A percentile compares a stretch with the other conserved stretches of the same genome.
Conservation (phyloP, 202 grass and related monocot genomes). For the Thinopyrum obtusiflorum region DNA sequence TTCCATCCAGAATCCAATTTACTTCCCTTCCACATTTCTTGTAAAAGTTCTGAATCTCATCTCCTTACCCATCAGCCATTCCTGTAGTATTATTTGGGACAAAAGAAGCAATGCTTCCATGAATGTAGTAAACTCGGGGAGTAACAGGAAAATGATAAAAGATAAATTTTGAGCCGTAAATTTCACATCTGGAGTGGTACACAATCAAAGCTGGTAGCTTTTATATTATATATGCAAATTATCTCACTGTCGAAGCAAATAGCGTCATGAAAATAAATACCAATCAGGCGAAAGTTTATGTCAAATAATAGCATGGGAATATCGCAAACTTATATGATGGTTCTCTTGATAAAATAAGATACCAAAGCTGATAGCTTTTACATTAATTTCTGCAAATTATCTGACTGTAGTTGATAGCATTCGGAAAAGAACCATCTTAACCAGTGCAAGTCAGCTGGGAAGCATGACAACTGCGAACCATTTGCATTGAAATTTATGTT, state of each 20-base stretch:
- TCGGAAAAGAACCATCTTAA: not conserved
- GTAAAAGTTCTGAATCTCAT: constrained; percentile 54
- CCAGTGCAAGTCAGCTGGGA: not conserved
- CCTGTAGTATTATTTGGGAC: constrained; percentile 58
- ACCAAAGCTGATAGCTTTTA: not conserved
- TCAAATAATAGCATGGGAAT: not conserved
- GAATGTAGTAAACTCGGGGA: constrained; percentile 54
- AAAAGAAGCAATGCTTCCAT: constrained; percentile 55
- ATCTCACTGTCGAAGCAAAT: too few species aligned
- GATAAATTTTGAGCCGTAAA: too few species aligned
- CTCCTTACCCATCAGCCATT: constrained; percentile 56
- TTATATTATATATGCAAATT: too few species aligned
- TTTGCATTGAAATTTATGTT: too few species aligned
- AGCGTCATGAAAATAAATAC: too few species aligned
- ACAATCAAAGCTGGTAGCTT: too few species aligned
- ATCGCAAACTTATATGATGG: not conserved
- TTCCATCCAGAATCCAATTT: not conserved
- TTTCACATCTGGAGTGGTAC: too few species aligned
- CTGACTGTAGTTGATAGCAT: not conserved
- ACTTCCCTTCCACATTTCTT: constrained; percentile 47
- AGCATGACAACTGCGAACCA: not conserved
- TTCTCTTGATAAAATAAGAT: not conserved
- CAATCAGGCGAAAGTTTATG: too few species aligned
- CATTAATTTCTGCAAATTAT: not conserved
- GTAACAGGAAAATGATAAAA: constrained; percentile 18